Base-by-base conservation (phyloP, 805 yeast species). In the Pichia rugopelliculosa region DNA sequence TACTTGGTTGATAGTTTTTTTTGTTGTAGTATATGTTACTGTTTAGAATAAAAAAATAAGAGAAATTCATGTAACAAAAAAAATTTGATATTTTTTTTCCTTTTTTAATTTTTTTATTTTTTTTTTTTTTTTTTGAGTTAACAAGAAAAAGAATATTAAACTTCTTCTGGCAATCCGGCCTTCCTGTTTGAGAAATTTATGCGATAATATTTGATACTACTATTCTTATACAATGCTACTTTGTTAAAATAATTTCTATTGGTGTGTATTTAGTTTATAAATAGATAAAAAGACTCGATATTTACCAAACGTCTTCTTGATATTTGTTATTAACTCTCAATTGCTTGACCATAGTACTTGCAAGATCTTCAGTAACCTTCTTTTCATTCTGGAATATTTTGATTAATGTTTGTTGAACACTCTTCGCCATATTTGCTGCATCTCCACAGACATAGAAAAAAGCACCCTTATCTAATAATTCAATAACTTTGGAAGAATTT, bases 391-490 rank as follows among this genome's bases (percentile, higher is more conserved):
- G 66, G 42, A 90, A 63, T 49, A 93, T 82, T 52, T 75, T 71
- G 13, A 74, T 74, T 50, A 91, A 72, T 1, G 91, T 73, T 40
- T 72, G 65, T 58, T 86, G 89, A 10, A 91, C 98, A 61, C 89
- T 96, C 68, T 91, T 84, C 4, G 98, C 96, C 99, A 91, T 93
- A 55, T 77, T 79, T 25, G 85, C 78, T 23, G 99, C 98, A 70
- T 93, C 98, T 63, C 98, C 99, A 75, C 99, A 91, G 36, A 91
- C 96, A 65, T 93, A 91, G 56, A 91, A 76, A 64, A 81, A 85
- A 0, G 96, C 98, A 49, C 96, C 96, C 39, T 67, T 52, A 42
- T 68, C 65, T 45, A 84, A 62, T 42, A 83, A 67, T 42, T 78
- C 70, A 57, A 80, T 79, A 47, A 85, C 67, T 54, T 76, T 70